Base-by-base conservation (phyloP, 1,139 yeast genomes). In the Geotrichum carabidarum region DNA sequence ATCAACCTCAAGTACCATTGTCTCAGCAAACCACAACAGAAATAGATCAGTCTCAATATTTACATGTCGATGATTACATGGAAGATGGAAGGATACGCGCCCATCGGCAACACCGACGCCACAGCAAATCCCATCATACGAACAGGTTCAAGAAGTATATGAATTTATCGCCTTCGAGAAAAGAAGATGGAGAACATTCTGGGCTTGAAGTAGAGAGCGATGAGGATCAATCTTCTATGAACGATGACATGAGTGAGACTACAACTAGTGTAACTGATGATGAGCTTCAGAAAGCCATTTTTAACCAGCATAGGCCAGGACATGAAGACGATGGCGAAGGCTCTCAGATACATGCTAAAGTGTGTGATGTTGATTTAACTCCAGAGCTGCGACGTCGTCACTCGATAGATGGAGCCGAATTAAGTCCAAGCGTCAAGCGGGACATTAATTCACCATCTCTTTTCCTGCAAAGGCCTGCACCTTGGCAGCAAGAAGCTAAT, bases 371-470 rank as follows among this genome's bases (percentile, higher is more conserved):
- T n/a, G 52, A 53, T 22, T 11, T 53, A 31, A 36, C 52, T 7
- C 15, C 36, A 34, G 56, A 48, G 17, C 45, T 53, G 31, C 35
- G 50, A 31, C 37, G 56, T 2, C 48, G 56, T 4, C 36, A 53
- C 14, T 42, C 51, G 4, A 42, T 53, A 3, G 48, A 50, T 15
- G 8, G 31, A 5, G 18, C 18, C 5, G 45, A 51, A 12, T 2
- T 35, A 12, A n/a, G 34, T 31, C 12, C 44, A 31, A 15, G 32
- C 18, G 32, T 15, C 27, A 9, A 38, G 30, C 27, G 51, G 32
- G n/a, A 32, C 32, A 17, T 31, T 27, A 17, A 41, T 15, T 12
- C 44, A 31, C 12, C 17, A 22, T 8, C 31, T 7, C 27, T 40
- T 38, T 32, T 15, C 43, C 15, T 37, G n/a, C 40, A 37, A 17